A percentile compares a stretch with the other conserved stretches of the same genome.
Conservation (phyloP, 352 stramenopile species). For the Phytopythium aichiense region DNA sequence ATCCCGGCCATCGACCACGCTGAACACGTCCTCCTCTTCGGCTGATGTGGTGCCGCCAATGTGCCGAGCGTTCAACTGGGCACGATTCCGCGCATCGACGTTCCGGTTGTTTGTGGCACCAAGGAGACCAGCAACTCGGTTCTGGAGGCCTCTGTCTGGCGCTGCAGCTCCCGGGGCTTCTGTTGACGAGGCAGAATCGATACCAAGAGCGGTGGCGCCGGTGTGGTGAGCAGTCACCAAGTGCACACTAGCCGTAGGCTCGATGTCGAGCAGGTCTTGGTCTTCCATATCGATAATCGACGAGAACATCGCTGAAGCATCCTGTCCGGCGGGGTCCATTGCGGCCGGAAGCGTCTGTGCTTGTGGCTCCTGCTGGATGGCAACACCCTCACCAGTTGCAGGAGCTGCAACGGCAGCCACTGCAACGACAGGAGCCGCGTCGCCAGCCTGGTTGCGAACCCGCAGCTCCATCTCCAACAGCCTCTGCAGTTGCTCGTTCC, state of each 20-base stretch:
- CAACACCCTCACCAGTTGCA: not conserved
- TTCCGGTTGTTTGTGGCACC: not conserved
- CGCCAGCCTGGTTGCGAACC: not conserved
- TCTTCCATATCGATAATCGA: not conserved
- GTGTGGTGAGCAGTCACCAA: conserved; percentile 17
- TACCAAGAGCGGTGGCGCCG: not conserved
- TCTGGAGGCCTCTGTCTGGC: conserved; percentile 4
- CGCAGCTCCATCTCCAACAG: conserved; percentile 9
- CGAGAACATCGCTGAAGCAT: not conserved
- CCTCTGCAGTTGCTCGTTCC: conserved; percentile 4
- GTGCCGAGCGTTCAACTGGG: conserved; percentile 11
- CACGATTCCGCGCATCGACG: not conserved
- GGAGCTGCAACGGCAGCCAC: not conserved
- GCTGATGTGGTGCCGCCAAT: conserved; percentile 9
- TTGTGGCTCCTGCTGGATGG: not conserved
- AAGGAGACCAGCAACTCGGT: not conserved
- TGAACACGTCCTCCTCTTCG: conserved; percentile 39
- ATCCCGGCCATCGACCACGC: conserved; percentile 28
- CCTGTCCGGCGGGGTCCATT: not conserved
- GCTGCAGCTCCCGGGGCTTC: conserved; percentile 4
- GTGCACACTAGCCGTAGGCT: conserved; percentile 18
- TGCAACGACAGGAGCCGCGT: not conserved
- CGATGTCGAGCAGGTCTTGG: not conserved
- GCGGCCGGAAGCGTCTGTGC: not conserved
- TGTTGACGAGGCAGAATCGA: not conserved